Conservation (phyloP, 176 grass and related monocot genomes). For the Zizania latifolia region DNA sequence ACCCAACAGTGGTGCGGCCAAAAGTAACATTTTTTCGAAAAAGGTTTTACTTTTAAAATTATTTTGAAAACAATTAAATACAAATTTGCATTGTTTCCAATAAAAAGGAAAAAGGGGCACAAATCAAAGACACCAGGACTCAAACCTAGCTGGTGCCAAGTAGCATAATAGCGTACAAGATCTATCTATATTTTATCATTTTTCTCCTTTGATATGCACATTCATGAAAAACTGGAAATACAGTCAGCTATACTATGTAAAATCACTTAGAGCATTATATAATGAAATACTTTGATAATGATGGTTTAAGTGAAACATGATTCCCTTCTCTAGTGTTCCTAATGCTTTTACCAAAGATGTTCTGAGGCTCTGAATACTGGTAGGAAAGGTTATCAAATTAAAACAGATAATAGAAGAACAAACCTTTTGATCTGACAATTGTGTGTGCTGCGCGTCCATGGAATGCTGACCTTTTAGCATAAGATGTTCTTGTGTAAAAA, state of each 20-base stretch:
- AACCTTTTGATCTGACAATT: slow-evolving; percentile 42
- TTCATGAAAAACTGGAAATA: slow-evolving; percentile 1
- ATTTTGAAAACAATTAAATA: too few relatives aligned
- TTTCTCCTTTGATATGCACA: not conserved
- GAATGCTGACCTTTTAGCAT: slow-evolving; percentile 34
- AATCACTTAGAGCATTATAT: not conserved
- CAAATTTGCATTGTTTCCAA: too few relatives aligned
- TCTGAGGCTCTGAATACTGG: not conserved
- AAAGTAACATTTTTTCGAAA: not conserved
- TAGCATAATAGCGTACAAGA: not conserved
- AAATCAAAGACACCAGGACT: too few relatives aligned
- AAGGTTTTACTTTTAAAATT: too few relatives aligned
- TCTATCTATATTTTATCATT: not conserved
- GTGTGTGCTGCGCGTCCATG: slow-evolving; percentile 20
- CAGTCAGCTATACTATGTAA: not conserved
- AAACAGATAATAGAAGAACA: slow-evolving; percentile 1
- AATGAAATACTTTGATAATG: not conserved
- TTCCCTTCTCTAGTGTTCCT: not conserved
- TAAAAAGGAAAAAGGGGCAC: too few relatives aligned
- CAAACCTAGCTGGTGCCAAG: not conserved
- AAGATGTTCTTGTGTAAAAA: slow-evolving; percentile 71
- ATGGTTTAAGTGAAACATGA: not conserved
- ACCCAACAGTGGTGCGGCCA: not conserved
- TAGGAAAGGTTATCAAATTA: not conserved
- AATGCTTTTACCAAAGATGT: not conserved